phyloP scores from a whole-genome alignment of 768 basidiomycete species.

The Serendipita sp. region DNA sequence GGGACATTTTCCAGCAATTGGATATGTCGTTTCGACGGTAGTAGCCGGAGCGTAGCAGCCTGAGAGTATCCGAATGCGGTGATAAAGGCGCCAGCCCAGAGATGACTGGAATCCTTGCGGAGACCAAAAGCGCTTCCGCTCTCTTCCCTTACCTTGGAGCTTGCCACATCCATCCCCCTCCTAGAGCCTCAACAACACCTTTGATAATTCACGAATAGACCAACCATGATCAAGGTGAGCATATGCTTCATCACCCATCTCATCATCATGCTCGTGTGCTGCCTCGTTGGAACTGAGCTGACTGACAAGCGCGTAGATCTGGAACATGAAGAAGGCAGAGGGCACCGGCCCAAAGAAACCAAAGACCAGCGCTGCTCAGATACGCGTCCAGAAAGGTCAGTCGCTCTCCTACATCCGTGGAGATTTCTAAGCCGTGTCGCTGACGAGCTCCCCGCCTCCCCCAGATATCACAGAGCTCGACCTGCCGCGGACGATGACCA shows the following conservation, averaged over 20 bases:
- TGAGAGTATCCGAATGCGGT: neutral
- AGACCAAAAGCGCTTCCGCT: neutral
- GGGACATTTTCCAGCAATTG: too few species aligned
- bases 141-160: neutral
- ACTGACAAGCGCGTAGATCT: constrained; percentile 45
- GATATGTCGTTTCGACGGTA: too few species aligned
- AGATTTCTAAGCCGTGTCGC: neutral
- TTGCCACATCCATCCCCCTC: neutral
- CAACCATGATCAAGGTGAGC: neutral
- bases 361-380: constrained; percentile 94
- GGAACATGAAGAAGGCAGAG: constrained; percentile 99
- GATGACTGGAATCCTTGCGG: neutral
- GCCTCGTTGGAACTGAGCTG: neutral
- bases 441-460: too few species aligned
- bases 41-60: neutral
- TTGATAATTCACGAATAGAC: neutral
- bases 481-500: constrained; percentile 90
- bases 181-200: neutral
- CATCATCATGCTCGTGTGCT: neutral
- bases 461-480: constrained; percentile 93
- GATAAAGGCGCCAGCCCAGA: neutral
- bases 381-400: constrained; percentile 96
- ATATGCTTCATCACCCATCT: neutral
- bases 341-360: constrained; percentile 95
- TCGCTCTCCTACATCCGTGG: neutral